Evolutionary conservation across 2,329 filamentous ascomycete species (phyloP).

Genomic region (Fusarium newnesense): DNA sequence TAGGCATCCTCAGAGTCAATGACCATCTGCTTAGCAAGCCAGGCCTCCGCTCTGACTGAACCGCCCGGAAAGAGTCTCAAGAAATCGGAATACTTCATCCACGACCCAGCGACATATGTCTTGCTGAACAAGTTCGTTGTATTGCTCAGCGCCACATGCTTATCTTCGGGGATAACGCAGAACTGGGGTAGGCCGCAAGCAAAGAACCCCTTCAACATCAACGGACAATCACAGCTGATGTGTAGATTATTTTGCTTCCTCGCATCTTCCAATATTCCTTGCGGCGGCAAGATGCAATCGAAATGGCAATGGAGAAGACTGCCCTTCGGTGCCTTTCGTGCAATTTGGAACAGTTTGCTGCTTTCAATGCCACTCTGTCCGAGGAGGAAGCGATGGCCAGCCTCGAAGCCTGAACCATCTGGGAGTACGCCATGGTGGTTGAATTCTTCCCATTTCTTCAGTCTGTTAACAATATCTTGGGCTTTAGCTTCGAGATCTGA

Average conservation of each 20-base stretch:
- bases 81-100: neutral
- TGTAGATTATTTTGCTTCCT: neutral
- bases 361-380: neutral
- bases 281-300: neutral
- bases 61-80: neutral
- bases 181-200: neutral
- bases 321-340: neutral
- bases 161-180: neutral
- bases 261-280: neutral
- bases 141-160: neutral
- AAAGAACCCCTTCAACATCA: neutral
- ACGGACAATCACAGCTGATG: neutral
- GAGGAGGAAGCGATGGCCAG: neutral
- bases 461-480: neutral
- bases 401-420: neutral
- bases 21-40: neutral
- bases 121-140: neutral
- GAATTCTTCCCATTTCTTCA: neutral
- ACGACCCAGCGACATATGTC: neutral
- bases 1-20: neutral
- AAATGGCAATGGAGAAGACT: neutral
- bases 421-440: neutral
- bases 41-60: neutral
- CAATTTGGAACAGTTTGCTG: neutral
- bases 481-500: neutral